Evolutionary conservation across 495 filamentous ascomycete species (phyloP).

Genomic region (Penicillium paradoxum): DNA sequence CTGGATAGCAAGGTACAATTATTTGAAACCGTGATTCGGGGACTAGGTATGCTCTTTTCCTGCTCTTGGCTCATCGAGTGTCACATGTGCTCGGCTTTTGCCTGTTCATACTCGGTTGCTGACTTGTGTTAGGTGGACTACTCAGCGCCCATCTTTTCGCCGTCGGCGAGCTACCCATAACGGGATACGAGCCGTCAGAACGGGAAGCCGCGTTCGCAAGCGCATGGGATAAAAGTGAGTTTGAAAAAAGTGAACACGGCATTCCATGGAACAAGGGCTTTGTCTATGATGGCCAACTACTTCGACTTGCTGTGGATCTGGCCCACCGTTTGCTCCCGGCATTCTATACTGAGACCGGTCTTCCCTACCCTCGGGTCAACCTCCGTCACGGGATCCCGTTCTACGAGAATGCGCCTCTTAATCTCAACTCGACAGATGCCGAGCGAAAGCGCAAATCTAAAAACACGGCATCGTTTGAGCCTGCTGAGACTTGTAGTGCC

Average conservation of each 20-base stretch:
- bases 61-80: background rate
- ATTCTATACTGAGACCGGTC: constrained; percentile 81
- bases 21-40: constrained; percentile 94
- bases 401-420: constrained; percentile 74
- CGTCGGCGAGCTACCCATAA: constrained; percentile 79
- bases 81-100: background rate
- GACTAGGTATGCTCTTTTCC: constrained; percentile 51
- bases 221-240: constrained; percentile 36
- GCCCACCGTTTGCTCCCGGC: constrained; percentile 80
- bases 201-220: constrained; percentile 30
- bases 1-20: constrained; percentile 97
- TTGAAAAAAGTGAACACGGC: constrained; percentile 36
- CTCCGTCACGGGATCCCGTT: constrained; percentile 87
- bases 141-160: constrained; percentile 93
- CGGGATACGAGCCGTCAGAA: constrained; percentile 58
- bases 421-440: constrained; percentile 23
- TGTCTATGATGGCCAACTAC: constrained; percentile 83
- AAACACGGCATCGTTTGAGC: constrained; percentile 50
- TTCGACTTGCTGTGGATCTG: constrained; percentile 80
- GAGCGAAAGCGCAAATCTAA: constrained; percentile 14
- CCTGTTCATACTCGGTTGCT: background rate
- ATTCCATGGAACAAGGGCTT: constrained; percentile 73
- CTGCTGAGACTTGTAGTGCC: constrained; percentile 94
- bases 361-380: constrained; percentile 94
- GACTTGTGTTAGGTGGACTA: constrained; percentile 54